Evolutionary conservation across 1,284 basidiomycete species (phyloP).

Genomic region (Singerocomus inundabilis): DNA sequence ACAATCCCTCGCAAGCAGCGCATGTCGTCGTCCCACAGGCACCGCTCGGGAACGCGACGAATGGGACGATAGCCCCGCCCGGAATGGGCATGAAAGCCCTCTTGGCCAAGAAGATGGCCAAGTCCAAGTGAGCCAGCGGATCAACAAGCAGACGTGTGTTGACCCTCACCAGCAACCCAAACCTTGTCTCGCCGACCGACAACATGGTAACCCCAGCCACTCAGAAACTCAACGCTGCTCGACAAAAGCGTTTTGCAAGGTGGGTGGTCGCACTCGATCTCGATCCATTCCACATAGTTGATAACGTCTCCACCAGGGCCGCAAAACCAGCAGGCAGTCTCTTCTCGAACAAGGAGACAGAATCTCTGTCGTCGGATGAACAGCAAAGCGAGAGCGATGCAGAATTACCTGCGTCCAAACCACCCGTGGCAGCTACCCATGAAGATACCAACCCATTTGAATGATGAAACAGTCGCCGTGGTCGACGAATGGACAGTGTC

Average conservation of each 20-base stretch:
- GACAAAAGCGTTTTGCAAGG: constrained; percentile 91
- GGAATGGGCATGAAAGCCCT: constrained; percentile 88
- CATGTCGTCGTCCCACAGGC: constrained; percentile 76
- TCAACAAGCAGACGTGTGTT: background rate
- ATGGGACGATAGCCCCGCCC: constrained; percentile 49
- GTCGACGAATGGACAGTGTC: constrained; percentile 7
- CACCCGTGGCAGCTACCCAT: constrained; percentile 28
- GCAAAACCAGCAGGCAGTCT: constrained; percentile 57
- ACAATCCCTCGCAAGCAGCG: constrained; percentile 80
- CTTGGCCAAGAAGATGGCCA: constrained; percentile 84
- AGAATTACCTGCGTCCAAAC: constrained; percentile 27
- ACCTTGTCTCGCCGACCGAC: constrained; percentile 88
- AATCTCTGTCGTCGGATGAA: constrained; percentile 40
- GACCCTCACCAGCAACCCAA: constrained; percentile 56
- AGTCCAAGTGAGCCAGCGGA: constrained; percentile 60
- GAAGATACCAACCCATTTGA: constrained; percentile 66
- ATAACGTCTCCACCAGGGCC: constrained; percentile 39
- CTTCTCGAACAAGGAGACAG: constrained; percentile 45
- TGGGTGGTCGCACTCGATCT: constrained; percentile 40
- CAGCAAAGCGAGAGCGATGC: constrained; percentile 34
- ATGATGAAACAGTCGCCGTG: constrained; percentile 5
- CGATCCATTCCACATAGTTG: constrained; percentile 1
- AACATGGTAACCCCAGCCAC: constrained; percentile 90
- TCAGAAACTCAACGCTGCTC: constrained; percentile 83
- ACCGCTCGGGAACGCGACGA: constrained; percentile 65